phyloP scores from a whole-genome alignment of 139 green algal genomes.

The Raphidocelis subcapitata region DNA sequence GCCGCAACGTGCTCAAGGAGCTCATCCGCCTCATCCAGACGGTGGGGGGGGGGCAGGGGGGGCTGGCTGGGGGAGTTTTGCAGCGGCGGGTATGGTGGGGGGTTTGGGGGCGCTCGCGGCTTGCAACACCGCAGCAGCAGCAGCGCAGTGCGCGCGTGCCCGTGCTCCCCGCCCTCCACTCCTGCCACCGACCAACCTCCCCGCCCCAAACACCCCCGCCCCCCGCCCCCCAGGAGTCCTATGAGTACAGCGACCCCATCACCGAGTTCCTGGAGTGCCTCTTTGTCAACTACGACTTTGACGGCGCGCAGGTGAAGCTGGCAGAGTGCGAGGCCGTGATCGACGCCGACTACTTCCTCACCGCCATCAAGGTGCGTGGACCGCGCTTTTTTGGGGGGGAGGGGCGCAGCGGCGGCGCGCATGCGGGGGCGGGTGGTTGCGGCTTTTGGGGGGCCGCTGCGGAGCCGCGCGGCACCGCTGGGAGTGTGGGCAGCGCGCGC shows the following conservation, averaged over 20 bases:
- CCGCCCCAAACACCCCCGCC: neutral
- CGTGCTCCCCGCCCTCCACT: no score
- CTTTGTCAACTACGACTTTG: constrained; percentile 97
- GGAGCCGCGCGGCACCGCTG: no score
- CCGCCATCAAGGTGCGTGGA: constrained; percentile 52
- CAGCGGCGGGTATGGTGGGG: no score
- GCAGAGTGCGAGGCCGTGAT: constrained; percentile 88
- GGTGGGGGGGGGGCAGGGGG: constrained; percentile 43
- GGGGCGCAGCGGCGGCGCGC: no score
- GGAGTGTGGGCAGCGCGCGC: no score
- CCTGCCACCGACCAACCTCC: neutral
- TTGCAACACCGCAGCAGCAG: no score
- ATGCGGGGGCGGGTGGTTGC: no score
- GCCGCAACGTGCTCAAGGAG: constrained; percentile 88
- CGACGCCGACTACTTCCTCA: constrained; percentile 94
- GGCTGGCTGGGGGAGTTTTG: neutral
- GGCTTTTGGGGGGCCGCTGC: no score
- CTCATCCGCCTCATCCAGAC: constrained; percentile 76
- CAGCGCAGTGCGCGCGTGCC: no score
- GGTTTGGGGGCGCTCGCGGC: no score
- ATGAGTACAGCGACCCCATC: constrained; percentile 62
- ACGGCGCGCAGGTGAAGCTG: constrained; percentile 92
- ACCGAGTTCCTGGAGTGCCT: constrained; percentile 91
- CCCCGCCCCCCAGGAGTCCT: constrained; percentile 39
- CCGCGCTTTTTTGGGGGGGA: no score